A percentile compares a stretch with the other conserved stretches of the same genome.
Evolutionary conservation across 495 filamentous ascomycete species (phyloP).

Genomic region (Aspergillus incahuasiensis): DNA sequence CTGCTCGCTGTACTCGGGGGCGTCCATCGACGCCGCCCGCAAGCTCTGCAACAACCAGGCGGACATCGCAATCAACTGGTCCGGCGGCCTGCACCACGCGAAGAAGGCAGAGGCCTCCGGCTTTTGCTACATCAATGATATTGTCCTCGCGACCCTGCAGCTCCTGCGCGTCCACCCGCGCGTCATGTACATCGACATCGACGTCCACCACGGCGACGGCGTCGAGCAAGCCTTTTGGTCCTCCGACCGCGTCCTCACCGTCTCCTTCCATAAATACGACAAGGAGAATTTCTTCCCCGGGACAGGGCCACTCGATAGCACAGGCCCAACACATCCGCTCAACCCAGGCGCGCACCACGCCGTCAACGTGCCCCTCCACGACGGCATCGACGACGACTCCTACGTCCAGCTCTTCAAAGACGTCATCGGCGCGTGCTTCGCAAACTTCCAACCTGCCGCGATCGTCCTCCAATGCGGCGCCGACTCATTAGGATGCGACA

Average conservation of each 20-base stretch:
- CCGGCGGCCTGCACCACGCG: constrained; percentile 96
- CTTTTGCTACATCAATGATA: constrained; percentile 99
- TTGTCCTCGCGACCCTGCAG: constrained; percentile 90
- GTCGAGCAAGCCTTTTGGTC: constrained; percentile 97
- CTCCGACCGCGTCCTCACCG: constrained; percentile 90
- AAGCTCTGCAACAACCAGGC: constrained; percentile 82
- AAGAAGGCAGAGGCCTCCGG: constrained; percentile 91
- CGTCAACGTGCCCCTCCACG: constrained; percentile 64
- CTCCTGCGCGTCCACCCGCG: constrained; percentile 81
- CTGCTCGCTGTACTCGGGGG: constrained; percentile 88
- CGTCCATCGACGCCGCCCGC: constrained; percentile 83
- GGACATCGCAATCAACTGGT: constrained; percentile 98
- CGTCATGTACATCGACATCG: constrained; percentile 96
- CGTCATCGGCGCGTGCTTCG: constrained; percentile 70
- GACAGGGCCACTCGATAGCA: constrained; percentile 56
- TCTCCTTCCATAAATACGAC: constrained; percentile 96
- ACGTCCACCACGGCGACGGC: constrained; percentile 96
- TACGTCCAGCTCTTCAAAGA: constrained; percentile 80
- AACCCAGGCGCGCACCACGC: constrained; percentile 61
- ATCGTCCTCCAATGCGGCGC: constrained; percentile 97
- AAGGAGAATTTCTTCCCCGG: constrained; percentile 73
- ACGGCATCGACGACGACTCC: constrained; percentile 88
- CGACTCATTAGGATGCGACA: constrained; percentile 89
- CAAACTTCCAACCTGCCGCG: constrained; percentile 72
- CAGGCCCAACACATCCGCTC: constrained; percentile 53